phyloP scores from a whole-genome alignment of 2,329 filamentous ascomycete species.

The Thyridium curvatum region DNA sequence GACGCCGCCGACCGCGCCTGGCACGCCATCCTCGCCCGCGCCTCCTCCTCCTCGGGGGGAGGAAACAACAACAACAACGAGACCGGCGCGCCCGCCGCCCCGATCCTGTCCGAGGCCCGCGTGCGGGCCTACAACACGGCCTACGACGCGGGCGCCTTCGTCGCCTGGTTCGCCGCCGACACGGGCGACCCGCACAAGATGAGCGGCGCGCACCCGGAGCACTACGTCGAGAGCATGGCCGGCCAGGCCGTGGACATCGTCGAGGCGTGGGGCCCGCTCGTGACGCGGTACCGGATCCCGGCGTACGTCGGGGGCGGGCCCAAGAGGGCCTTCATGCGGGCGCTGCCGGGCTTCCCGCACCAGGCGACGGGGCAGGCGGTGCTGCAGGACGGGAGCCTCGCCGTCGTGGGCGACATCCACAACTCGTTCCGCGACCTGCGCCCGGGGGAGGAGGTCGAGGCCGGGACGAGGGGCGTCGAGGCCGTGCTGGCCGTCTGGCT shows the following conservation, averaged over 20 bases:
- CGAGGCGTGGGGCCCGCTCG: conserved; percentile 6
- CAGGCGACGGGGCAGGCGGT: conserved; percentile 5
- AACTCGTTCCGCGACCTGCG: conserved; percentile 2
- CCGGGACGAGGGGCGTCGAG: conserved; percentile 2
- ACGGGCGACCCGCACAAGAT: conserved; percentile 4
- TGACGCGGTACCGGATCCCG: conserved; percentile 3
- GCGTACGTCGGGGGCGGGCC: not conserved
- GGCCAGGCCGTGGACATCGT: conserved; percentile 3
- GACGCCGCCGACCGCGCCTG: conserved; percentile 3
- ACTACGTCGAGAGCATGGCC: conserved; percentile 2
- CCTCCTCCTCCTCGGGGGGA: too few species aligned
- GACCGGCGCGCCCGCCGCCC: not conserved
- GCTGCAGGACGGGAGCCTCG: conserved; percentile 2
- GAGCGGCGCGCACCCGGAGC: conserved; percentile 5
- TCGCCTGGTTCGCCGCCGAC: conserved; percentile 4
- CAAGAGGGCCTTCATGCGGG: not conserved
- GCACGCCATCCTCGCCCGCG: conserved; percentile 4
- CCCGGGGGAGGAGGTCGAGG: not conserved
- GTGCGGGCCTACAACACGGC: not conserved
- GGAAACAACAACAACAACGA: not conserved
- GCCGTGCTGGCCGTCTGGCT: conserved; percentile 7
- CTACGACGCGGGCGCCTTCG: conserved; percentile 3
- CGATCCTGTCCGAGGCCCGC: conserved; percentile 1
- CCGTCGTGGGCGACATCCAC: conserved; percentile 5
- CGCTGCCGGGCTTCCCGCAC: conserved; percentile 1